Percentiles rank a stretch among this genome's conserved stretches.
These are phyloP conservation scores for Infundibulicybe gibba DNA, from an alignment of 768 basidiomycete genomes.

Conservation along the genomic window DNA sequence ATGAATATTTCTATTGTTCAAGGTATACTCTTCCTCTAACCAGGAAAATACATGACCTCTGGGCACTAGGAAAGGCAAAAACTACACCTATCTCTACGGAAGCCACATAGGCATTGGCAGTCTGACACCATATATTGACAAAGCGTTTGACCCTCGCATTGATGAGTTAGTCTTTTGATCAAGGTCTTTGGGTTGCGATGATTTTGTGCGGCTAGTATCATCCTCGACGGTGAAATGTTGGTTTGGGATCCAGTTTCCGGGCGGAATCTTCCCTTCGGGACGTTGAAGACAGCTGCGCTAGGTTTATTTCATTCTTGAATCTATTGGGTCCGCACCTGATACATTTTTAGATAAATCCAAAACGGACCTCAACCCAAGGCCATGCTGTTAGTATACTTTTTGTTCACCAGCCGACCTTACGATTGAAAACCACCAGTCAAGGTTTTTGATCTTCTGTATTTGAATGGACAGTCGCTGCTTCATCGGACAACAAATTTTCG, in stretches of 20 bases:
- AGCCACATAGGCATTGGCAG: constrained; percentile 79
- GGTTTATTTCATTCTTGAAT: constrained; percentile 38
- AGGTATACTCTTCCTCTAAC: constrained; percentile 40
- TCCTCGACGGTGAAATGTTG: constrained; percentile 97
- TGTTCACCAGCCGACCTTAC: background rate
- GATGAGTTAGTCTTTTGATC: constrained; percentile 60
- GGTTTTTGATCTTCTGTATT: constrained; percentile 89
- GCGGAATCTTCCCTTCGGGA: constrained; percentile 89
- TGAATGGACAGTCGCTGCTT: constrained; percentile 80
- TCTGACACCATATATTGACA: constrained; percentile 81
- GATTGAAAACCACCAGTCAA: constrained; percentile 59
- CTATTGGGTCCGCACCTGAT: background rate
- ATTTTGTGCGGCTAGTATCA: constrained; percentile 52
- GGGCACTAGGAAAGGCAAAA: constrained; percentile 73
- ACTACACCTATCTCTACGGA: constrained; percentile 91
- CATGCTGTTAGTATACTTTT: constrained; percentile 69
- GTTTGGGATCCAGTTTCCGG: constrained; percentile 94
- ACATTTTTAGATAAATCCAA: constrained; percentile 60
- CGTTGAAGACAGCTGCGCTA: constrained; percentile 87
- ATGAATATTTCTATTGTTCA: constrained; percentile 91
- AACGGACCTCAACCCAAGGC: constrained; percentile 71
- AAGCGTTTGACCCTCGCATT: constrained; percentile 70
- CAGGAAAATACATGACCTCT: background rate
- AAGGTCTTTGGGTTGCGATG: background rate
- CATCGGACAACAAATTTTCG: constrained; percentile 70